A percentile compares a stretch with the other conserved stretches of the same genome.
Evolutionary conservation across 2,329 filamentous ascomycete species (phyloP).

Genomic region (Ophiostoma tasmaniense): DNA sequence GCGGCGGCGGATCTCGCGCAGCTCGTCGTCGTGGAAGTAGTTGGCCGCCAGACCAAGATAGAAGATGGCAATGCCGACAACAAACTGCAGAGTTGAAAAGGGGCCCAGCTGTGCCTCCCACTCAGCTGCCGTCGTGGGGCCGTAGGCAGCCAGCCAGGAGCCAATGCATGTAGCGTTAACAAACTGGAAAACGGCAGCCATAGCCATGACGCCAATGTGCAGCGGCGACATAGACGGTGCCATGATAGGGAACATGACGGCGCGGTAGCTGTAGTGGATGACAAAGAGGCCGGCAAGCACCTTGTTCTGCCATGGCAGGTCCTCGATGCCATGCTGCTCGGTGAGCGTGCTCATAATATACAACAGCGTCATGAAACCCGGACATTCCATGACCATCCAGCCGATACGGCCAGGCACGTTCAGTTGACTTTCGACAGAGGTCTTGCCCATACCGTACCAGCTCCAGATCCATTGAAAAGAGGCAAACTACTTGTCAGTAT

Average conservation of each 20-base stretch:
- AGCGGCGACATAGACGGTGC: slow-evolving; percentile 92
- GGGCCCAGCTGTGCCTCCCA: slow-evolving; percentile 31
- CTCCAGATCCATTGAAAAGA: slow-evolving; percentile 65
- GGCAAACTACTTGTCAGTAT: slow-evolving; percentile 47
- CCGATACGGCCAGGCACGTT: slow-evolving; percentile 85
- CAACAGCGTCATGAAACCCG: slow-evolving; percentile 66
- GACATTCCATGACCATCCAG: slow-evolving; percentile 83
- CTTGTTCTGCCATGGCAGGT: slow-evolving; percentile 69
- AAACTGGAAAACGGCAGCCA: slow-evolving; percentile 66
- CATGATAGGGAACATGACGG: slow-evolving; percentile 69
- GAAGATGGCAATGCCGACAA: slow-evolving; percentile 65
- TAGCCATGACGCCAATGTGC: slow-evolving; percentile 57
- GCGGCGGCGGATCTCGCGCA: slow-evolving; percentile 74
- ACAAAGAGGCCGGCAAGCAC: slow-evolving; percentile 64
- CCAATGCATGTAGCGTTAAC: slow-evolving; percentile 70
- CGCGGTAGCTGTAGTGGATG: slow-evolving; percentile 86
- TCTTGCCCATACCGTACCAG: slow-evolving; percentile 91
- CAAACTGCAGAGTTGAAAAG: slow-evolving; percentile 38
- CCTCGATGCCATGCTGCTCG: slow-evolving; percentile 43
- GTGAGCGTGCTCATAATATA: slow-evolving; percentile 71
- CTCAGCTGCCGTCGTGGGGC: slow-evolving; percentile 49
- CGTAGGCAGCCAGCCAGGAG: slow-evolving; percentile 78
- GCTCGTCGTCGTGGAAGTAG: slow-evolving; percentile 80
- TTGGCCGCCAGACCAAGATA: slow-evolving; percentile 68
- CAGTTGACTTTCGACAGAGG: slow-evolving; percentile 61